Base-by-base conservation (phyloP, 768 basidiomycete genomes). In the Boletus rex-veris region DNA sequence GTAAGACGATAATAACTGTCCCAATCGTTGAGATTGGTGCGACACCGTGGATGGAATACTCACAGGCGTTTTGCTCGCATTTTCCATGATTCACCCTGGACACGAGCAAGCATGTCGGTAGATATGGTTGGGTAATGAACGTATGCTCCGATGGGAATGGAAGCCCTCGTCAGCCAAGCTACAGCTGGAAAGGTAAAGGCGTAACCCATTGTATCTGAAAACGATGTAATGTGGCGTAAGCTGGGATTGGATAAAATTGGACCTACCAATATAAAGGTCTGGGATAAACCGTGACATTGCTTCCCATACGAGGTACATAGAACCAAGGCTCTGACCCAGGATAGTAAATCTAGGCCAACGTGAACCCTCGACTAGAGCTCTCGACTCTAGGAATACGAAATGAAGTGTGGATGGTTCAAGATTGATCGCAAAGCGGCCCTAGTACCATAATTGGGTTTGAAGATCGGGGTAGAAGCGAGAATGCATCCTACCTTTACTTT, bases 101-200 rank as follows among this genome's bases (percentile, higher is more conserved):
- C 92, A 35, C 96, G 85, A 47, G 79, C 77, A 33, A 98, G 79
- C 97, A 98, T 98, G 59, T 93, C 86, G 8, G 88, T 88, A 65
- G 91, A 93, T 66, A 99, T 96, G 7, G 91, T 97, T 1, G 97
- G 97, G 65, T 97, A 99, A 70, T 99, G 97, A 10, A 93, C 83
- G 62, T 98, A 99, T 28, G 93, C 89, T 9, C 89, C 93, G 21
- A 96, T 79, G 3, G 90, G 85, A 38, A 92, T 77, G 15, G 75
- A 66, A 15, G 82, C 78, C 43, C 60, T 59, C 18, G 69, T 69
- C 2, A 96, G 64, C 48, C 83, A 71, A 1, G 80, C 72, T 8
- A 94, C 85, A 30, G 89, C 73, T 16, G 87, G 92, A 69, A 91
- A 93, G 2, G 92, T 92, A 66, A 98, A 98, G 0, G 94, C 93